Evolutionary conservation across 2,329 filamentous ascomycete genomes (phyloP).

Genomic region (Botrytis hyacinthi): DNA sequence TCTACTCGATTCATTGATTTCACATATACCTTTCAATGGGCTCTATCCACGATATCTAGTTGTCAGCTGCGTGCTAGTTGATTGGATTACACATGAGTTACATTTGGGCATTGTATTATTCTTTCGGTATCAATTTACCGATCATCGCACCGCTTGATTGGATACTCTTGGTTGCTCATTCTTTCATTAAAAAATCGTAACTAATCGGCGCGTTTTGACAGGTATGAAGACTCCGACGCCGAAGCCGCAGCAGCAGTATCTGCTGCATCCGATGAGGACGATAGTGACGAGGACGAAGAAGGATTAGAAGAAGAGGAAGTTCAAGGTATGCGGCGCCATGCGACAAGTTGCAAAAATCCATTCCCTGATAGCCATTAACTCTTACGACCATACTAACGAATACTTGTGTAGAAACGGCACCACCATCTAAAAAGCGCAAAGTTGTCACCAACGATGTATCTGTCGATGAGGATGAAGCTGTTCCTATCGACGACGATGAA

Average conservation of each 20-base stretch:
- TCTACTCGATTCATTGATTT: background rate
- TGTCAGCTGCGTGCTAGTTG: background rate
- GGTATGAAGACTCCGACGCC: slow-evolving; percentile 39
- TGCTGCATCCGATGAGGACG: slow-evolving; percentile 32
- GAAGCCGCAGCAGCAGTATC: slow-evolving; percentile 23
- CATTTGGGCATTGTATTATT: background rate
- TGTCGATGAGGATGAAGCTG: slow-evolving; percentile 1
- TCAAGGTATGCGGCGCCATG: slow-evolving; percentile 14
- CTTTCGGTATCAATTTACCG: background rate
- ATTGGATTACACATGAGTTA: background rate
- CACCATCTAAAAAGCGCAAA: slow-evolving; percentile 36
- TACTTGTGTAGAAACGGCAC: slow-evolving; percentile 25
- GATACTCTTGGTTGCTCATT: background rate
- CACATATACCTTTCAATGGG: background rate
- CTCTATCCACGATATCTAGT: background rate
- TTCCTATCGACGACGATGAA: slow-evolving; percentile 5
- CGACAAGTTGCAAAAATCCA: background rate
- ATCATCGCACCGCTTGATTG: slow-evolving; percentile 2
- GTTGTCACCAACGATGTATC: slow-evolving; percentile 1
- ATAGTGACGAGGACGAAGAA: slow-evolving; percentile 41
- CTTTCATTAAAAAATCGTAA: slow-evolving; percentile 4
- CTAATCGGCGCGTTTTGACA: slow-evolving; percentile 25
- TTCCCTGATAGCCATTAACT: background rate
- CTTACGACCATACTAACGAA: background rate
- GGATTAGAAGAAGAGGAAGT: slow-evolving; percentile 28